Evolutionary conservation across 1,284 basidiomycete genomes (phyloP).

Genomic region (Microbotryum silenes-acaulis): DNA sequence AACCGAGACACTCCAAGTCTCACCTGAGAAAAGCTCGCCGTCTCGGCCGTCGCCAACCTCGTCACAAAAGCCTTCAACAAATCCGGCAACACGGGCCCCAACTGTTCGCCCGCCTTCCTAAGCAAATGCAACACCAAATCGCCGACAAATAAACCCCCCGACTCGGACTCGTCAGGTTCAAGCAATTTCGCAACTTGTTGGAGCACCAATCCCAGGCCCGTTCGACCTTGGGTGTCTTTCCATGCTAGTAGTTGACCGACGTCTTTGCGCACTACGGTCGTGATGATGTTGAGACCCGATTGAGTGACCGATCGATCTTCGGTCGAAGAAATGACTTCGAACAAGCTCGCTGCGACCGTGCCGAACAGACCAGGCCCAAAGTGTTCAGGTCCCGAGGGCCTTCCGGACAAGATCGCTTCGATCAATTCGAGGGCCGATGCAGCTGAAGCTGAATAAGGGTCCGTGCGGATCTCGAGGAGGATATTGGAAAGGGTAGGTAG

Average conservation of each 20-base stretch:
- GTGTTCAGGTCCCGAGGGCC: conserved; percentile 44
- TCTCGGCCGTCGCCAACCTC: conserved; percentile 72
- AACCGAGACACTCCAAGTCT: conserved; percentile 22
- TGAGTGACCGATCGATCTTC: conserved; percentile 80
- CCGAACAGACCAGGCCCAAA: conserved; percentile 70
- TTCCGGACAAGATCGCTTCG: conserved; percentile 59
- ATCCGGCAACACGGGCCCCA: conserved; percentile 74
- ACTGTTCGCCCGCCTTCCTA: conserved; percentile 64
- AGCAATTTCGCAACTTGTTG: conserved; percentile 67
- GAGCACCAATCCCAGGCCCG: conserved; percentile 66
- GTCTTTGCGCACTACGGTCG: conserved; percentile 78
- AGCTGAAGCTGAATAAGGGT: conserved; percentile 34
- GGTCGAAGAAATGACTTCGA: conserved; percentile 56
- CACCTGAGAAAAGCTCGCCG: conserved; percentile 79
- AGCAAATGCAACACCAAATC: conserved; percentile 90
- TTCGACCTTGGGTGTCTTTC: conserved; percentile 51
- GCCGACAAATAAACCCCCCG: conserved; percentile 83
- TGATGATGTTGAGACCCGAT: conserved; percentile 74
- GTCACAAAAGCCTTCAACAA: conserved; percentile 73
- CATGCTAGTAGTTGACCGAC: conserved; percentile 68
- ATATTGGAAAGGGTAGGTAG: conserved; percentile 63
- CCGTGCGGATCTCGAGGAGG: conserved; percentile 48
- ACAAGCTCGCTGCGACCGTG: conserved; percentile 63
- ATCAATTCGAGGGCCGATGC: conserved; percentile 73
- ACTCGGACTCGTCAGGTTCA: conserved; percentile 54